Percentiles rank a stretch among this genome's conserved stretches.
Evolutionary conservation across 192 early-diverging fungal genomes (phyloP).

Genomic region (Gryganskiella cystojenkinii): DNA sequence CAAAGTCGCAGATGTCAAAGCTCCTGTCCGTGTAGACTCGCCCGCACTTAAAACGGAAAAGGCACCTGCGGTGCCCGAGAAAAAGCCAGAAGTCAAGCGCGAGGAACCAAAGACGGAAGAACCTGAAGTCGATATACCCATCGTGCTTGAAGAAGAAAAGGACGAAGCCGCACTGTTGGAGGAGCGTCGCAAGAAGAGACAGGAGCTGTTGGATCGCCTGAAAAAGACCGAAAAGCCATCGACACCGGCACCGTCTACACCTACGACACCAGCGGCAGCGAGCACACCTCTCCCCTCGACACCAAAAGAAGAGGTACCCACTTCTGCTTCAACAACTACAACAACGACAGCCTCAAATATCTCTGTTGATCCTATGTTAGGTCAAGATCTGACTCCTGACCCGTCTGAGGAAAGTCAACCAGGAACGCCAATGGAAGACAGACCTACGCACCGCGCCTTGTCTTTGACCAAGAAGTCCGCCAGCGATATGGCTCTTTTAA

Average conservation of each 20-base stretch:
- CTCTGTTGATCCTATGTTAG: constrained; percentile 40
- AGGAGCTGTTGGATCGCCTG: constrained; percentile 80
- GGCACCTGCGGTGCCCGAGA: background rate
- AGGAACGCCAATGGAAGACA: constrained; percentile 77
- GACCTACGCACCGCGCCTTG: constrained; percentile 56
- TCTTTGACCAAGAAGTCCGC: constrained; percentile 41
- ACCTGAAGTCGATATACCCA: constrained; percentile 30
- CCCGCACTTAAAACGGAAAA: background rate
- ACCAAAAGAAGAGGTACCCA: background rate
- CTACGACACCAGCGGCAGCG: constrained; percentile 19
- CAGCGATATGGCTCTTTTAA: constrained; percentile 58
- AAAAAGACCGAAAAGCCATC: constrained; percentile 58
- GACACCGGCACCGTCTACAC: constrained; percentile 26
- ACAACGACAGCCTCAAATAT: constrained; percentile 32
- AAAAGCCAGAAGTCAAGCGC: constrained; percentile 10
- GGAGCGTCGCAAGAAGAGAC: constrained; percentile 82
- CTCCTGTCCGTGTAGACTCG: no score
- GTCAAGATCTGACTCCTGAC: constrained; percentile 19
- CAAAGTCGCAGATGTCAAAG: no score
- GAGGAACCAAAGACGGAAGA: constrained; percentile 21
- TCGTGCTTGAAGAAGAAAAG: constrained; percentile 66
- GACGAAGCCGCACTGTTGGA: constrained; percentile 87
- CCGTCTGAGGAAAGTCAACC: constrained; percentile 88
- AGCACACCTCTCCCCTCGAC: constrained; percentile 4
- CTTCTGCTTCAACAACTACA: constrained; percentile 14